Evolutionary conservation across 164 flowering plant genomes (phyloP).

Genomic region (Liquidambar formosana): DNA sequence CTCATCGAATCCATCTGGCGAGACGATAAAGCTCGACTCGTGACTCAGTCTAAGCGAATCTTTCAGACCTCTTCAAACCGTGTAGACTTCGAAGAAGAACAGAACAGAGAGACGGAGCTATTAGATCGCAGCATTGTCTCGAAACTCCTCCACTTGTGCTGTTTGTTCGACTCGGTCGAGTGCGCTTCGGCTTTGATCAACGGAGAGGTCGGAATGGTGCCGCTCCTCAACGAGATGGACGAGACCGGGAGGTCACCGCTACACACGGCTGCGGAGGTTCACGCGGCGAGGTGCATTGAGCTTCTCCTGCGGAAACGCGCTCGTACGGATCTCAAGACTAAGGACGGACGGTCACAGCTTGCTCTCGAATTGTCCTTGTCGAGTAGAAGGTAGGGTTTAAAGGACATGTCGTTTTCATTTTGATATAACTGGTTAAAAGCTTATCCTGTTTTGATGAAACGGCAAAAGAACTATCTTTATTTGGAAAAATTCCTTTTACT

Average conservation of each 20-base stretch:
- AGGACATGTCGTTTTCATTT: conserved; percentile 23
- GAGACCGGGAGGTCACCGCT: conserved; percentile 33
- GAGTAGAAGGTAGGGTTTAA: conserved; percentile 27
- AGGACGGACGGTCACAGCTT: conserved; percentile 33
- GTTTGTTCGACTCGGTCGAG: conserved; percentile 41
- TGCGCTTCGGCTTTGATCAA: conserved; percentile 45
- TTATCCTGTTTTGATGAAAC: background rate
- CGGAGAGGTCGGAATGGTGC: conserved; percentile 40
- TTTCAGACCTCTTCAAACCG: background rate
- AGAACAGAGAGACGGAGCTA: conserved; percentile 2
- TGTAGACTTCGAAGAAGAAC: conserved; percentile 7
- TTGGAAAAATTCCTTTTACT: conserved; percentile 7
- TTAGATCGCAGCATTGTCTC: conserved; percentile 14
- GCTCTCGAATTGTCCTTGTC: conserved; percentile 43
- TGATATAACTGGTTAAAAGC: conserved; percentile 3
- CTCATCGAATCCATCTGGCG: conserved; percentile 18
- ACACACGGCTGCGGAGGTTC: conserved; percentile 54
- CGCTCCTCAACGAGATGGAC: conserved; percentile 36
- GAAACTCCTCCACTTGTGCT: conserved; percentile 39
- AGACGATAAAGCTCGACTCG: conserved; percentile 31
- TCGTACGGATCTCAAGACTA: conserved; percentile 47
- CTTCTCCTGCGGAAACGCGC: conserved; percentile 41
- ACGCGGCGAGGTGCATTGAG: conserved; percentile 42
- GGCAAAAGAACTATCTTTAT: background rate
- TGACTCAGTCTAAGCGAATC: conserved; percentile 16